Base-by-base conservation (phyloP, 1,139 yeast genomes). In the Diutina neorugosa region DNA sequence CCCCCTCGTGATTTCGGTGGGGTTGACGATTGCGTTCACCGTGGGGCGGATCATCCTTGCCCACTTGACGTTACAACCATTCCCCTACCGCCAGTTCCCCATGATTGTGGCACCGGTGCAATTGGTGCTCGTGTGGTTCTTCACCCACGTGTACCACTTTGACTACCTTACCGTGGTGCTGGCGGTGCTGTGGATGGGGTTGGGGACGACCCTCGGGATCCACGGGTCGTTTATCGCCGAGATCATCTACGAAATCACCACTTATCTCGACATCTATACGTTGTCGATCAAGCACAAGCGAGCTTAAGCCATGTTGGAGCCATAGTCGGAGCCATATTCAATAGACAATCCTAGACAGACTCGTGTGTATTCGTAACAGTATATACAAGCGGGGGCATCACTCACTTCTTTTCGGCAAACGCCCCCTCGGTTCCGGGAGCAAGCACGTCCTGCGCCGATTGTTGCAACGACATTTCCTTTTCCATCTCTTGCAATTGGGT, bases 401-500 rank as follows among this genome's bases (percentile, higher is more conserved):
- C 43, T 18, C 25, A 9, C 44, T 40, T 37, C 64, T 69, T 68
- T 55, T 66, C 72, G 55, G 70, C 77, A 67, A 77, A 76, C 18
- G 81, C 82, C 58, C 73, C 71, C 64, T 78, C 82, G 52, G 85
- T 80, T 56, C 88, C 87, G 58, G 91, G 86, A 53, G 94, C 90
- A 63, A 87, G 75, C 52, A 88, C 83, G 59, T 86, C 94, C 65
- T 84, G 88, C 43, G 94, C 88, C 57, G 88, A 84, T 70, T 86
- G 90, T 67, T 86, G 91, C 66, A 89, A 77, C 61, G 86, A 82
- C 78, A 90, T 84, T 66, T 89, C 95, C 75, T 87, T 88, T 74
- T 91, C 97, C 86, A 89, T 81, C 72, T 91, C 97, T 67, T 84
- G 83, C 66, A 91, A 79, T 73, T 91, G 97, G 64, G 90, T 93